Evolutionary conservation across 2,329 filamentous ascomycete genomes (phyloP), one percentile per base, ranked within the genome.

Genomic region (Ceratocystis huliohia): DNA sequence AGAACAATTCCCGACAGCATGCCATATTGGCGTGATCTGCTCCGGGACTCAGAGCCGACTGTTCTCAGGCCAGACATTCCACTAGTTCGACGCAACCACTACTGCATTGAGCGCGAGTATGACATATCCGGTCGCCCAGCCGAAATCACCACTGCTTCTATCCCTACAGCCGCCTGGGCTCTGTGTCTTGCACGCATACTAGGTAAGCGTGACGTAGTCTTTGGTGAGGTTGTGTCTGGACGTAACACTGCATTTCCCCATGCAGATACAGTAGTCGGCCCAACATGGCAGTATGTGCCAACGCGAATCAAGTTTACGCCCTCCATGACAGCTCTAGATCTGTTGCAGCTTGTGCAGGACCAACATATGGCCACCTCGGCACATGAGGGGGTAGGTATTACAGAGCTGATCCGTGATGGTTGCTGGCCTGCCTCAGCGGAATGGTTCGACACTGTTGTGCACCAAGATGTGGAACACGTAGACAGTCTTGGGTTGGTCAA

Each of bases 111-210:
- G 59, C 73, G 73, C 56, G 75, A 77, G 0, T 70, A 81, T 69
- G 72, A 81, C 72, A 76, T 83, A 71, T 73, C 80, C 68, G 70
- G 77, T 0, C 78, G 81, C 1, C 75, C 77, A 13, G 78, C 76
- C 62, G 82, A 84, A 68, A 80, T 86, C 66, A 88, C 85, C 1
- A 78, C 83, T 10, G 84, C 85, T 1, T 87, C 84, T 0, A 76
- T 88, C 0, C 84, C 85, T n/a, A 86, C 85, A 0, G 84, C 85
- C 0, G 84, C 84, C 0, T 88, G 85, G 85, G 83, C 84, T 0
- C 73, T 87, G 6, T 82, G 81, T 20, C 80, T 88, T 1, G 81
- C 85, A 1, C 81, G 80, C 3, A 79, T 82, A 10, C 78, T 82
- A 0, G 72, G 73, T 1, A 73, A 76, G 17, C 76, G 76, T 1